Percentiles rank a stretch among this genome's conserved stretches.
phyloP scores from a whole-genome alignment of 345 rosid genomes.

The Hypericum androsaemum region DNA sequence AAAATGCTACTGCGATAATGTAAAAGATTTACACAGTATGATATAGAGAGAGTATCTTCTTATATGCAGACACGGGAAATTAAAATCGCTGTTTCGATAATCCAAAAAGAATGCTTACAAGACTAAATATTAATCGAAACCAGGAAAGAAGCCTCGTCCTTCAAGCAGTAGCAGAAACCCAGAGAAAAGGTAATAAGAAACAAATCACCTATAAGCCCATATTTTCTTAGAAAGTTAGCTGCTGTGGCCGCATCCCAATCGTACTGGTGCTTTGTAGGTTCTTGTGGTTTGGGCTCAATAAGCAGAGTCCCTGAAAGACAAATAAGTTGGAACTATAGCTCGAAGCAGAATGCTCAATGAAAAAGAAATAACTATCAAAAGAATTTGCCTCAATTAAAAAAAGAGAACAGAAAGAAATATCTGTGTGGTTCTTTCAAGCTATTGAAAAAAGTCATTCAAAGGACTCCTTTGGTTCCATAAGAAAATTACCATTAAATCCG shows the following conservation, averaged over 20 bases:
- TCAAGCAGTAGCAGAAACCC: no score
- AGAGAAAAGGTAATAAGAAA: background rate
- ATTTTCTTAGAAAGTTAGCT: conserved; percentile 73
- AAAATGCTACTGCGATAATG: no score
- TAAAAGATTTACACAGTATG: no score
- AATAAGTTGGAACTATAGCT: background rate
- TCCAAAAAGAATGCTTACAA: no score
- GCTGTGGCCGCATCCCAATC: conserved; percentile 99
- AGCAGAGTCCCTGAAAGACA: conserved; percentile 56
- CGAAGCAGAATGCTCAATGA: background rate
- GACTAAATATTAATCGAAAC: background rate
- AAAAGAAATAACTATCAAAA: conserved; percentile 3
- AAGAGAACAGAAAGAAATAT: background rate
- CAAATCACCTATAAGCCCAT: conserved; percentile 52
- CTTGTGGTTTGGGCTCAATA: conserved; percentile 98
- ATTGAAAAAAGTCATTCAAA: no score
- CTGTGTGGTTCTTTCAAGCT: no score
- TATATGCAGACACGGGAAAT: no score
- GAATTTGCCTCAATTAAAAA: background rate
- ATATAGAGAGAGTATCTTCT: no score
- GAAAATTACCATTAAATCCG: conserved; percentile 68
- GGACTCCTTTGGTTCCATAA: no score
- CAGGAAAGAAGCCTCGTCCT: no score
- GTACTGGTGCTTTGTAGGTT: conserved; percentile 91
- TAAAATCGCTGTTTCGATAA: no score